Percentiles rank a stretch among this genome's conserved stretches.
Evolutionary conservation across 2,329 filamentous ascomycete genomes (phyloP).

Genomic region (Davidsoniella australis): DNA sequence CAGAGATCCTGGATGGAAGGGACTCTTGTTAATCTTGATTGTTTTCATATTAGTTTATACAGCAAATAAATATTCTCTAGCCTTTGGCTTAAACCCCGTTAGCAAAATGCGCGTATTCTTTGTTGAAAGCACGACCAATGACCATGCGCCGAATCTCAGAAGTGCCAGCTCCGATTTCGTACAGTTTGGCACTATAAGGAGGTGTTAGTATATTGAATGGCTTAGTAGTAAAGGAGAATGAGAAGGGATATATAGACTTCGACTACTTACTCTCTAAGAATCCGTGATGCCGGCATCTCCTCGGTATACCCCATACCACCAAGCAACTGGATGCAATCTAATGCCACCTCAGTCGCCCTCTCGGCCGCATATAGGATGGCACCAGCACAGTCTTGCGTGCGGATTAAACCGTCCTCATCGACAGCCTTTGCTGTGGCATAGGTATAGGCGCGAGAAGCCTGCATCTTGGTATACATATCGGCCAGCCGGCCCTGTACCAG

Average conservation of each 20-base stretch:
- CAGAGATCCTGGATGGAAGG: too few relatives aligned
- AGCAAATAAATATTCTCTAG: neutral
- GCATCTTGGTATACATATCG: conserved; percentile 93
- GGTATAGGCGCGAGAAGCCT: conserved; percentile 71
- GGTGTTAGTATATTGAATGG: conserved; percentile 17
- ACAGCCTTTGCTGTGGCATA: conserved; percentile 65
- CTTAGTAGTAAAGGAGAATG: neutral
- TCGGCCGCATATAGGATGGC: conserved; percentile 89
- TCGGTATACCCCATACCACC: conserved; percentile 94
- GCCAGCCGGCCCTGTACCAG: conserved; percentile 83
- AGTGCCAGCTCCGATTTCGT: conserved; percentile 93
- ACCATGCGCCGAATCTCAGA: conserved; percentile 90
- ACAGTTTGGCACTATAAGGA: conserved; percentile 47
- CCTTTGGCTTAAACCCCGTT: neutral
- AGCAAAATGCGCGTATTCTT: conserved; percentile 43
- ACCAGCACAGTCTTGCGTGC: conserved; percentile 84
- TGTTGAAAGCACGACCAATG: conserved; percentile 82
- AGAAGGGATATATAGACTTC: too few relatives aligned
- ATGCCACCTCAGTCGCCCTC: conserved; percentile 66
- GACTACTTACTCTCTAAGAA: conserved; percentile 48
- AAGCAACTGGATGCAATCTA: conserved; percentile 82
- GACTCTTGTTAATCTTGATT: too few relatives aligned
- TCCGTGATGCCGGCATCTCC: conserved; percentile 76
- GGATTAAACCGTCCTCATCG: conserved; percentile 56
- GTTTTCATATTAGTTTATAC: too few relatives aligned